These are phyloP conservation scores for Citrus glauca DNA, from an alignment of 345 rosid species.

Conservation along the genomic window DNA sequence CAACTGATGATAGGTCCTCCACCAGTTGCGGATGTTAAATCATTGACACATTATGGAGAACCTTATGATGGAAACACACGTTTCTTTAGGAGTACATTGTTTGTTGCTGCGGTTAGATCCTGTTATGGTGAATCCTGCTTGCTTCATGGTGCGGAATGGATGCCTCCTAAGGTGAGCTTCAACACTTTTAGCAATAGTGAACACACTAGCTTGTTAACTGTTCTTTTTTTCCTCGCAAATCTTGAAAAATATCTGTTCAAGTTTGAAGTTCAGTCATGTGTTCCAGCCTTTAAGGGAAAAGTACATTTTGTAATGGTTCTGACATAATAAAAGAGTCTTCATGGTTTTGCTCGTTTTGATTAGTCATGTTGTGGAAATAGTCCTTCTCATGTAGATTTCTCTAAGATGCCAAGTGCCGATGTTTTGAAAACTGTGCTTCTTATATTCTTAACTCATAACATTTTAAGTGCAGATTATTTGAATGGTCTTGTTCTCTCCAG, in stretches of 20 bases:
- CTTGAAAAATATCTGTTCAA: neutral
- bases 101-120: slow-evolving; percentile 93
- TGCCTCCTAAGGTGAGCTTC: slow-evolving; percentile 84
- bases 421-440: slow-evolving; percentile 9
- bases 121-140: slow-evolving; percentile 89
- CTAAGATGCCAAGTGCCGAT: slow-evolving; percentile 3
- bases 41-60: slow-evolving; percentile 97
- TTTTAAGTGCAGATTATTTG: slow-evolving; percentile 7
- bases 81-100: slow-evolving; percentile 77
- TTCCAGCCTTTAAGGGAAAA: slow-evolving; percentile 3
- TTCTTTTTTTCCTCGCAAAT: neutral
- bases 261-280: slow-evolving; percentile 3
- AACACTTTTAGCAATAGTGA: neutral
- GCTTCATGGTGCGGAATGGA: slow-evolving; percentile 99
- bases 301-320: neutral
- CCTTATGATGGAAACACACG: slow-evolving; percentile 99
- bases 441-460: neutral
- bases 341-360: neutral
- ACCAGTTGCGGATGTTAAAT: slow-evolving; percentile 86
- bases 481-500: slow-evolving; percentile 33
- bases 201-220: neutral
- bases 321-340: neutral
- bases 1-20: slow-evolving; percentile 53
- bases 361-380: neutral
- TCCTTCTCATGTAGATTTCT: slow-evolving; percentile 8